These are phyloP conservation scores for Teunomyces lycoperdinae DNA, from an alignment of 805 yeast species.

Conservation along the genomic window DNA sequence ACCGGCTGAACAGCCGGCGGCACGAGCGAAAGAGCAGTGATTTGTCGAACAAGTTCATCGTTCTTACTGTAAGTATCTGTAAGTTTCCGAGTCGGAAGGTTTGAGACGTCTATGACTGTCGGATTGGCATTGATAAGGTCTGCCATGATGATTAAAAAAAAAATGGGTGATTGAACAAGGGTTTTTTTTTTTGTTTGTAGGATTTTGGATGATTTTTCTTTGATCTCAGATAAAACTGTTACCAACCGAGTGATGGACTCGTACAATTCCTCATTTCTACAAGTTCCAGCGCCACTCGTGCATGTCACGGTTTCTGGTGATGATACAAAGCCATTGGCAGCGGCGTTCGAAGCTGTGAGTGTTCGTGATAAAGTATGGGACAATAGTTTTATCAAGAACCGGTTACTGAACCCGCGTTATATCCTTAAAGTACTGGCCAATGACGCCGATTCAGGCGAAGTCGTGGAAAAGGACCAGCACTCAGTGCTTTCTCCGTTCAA, in stretches of 20 bases:
- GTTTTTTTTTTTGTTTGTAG: neutral
- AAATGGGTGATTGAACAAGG: neutral
- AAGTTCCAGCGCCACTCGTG: conserved; percentile 37
- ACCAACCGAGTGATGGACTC: conserved; percentile 26
- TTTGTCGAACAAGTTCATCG: conserved; percentile 21
- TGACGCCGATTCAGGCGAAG: neutral
- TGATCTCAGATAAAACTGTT: neutral
- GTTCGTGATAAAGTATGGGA: conserved; percentile 28
- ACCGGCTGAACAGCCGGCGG: conserved; percentile 11
- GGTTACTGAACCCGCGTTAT: conserved; percentile 33
- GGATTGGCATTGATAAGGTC: conserved; percentile 94
- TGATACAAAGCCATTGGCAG: neutral
- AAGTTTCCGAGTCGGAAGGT: conserved; percentile 64
- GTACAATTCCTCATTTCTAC: conserved; percentile 24
- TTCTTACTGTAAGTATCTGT: conserved; percentile 12
- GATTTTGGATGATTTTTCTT: neutral
- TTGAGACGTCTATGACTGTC: conserved; percentile 68
- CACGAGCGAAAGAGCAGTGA: conserved; percentile 33
- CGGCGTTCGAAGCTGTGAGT: neutral
- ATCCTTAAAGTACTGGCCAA: conserved; percentile 14
- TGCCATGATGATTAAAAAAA: conserved; percentile 44
- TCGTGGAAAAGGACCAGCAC: conserved; percentile 15
- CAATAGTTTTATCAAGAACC: conserved; percentile 32
- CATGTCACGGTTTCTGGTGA: conserved; percentile 4
- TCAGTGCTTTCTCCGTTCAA: conserved; percentile 39